phyloP scores from a whole-genome alignment of 345 rosid species.

The Laguncularia racemosa region DNA sequence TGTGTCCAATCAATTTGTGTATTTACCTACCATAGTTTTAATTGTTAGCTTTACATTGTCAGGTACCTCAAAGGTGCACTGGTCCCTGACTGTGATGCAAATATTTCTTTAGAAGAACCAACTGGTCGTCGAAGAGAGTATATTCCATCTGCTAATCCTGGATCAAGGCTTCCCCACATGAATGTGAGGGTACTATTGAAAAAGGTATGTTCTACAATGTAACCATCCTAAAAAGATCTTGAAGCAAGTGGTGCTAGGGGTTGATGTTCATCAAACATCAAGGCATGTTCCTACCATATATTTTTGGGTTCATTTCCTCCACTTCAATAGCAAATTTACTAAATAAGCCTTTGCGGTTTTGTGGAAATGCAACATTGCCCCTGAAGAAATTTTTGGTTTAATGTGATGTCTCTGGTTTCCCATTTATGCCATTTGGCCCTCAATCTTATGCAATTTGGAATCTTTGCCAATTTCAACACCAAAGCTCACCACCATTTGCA shows the following conservation, averaged over 20 bases:
- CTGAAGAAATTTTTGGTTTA: no score
- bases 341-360: no score
- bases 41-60: conserved; percentile 3
- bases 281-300: no score
- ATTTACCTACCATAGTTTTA: neutral
- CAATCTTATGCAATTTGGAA: no score
- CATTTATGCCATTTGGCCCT: no score
- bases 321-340: no score
- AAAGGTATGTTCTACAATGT: conserved; percentile 22
- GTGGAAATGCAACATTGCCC: no score
- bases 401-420: no score
- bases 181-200: conserved; percentile 39
- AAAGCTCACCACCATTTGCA: no score
- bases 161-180: conserved; percentile 85
- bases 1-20: neutral
- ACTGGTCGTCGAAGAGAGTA: conserved; percentile 79
- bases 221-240: neutral
- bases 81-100: conserved; percentile 35
- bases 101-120: conserved; percentile 25
- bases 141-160: conserved; percentile 75
- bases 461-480: no score
- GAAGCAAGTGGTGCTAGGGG: neutral
- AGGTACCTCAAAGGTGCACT: conserved; percentile 87
- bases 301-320: no score
- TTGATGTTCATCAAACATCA: no score